Evolutionary conservation across 108 stramenopile genomes (phyloP).

Genomic region (Nitzschia sp.): DNA sequence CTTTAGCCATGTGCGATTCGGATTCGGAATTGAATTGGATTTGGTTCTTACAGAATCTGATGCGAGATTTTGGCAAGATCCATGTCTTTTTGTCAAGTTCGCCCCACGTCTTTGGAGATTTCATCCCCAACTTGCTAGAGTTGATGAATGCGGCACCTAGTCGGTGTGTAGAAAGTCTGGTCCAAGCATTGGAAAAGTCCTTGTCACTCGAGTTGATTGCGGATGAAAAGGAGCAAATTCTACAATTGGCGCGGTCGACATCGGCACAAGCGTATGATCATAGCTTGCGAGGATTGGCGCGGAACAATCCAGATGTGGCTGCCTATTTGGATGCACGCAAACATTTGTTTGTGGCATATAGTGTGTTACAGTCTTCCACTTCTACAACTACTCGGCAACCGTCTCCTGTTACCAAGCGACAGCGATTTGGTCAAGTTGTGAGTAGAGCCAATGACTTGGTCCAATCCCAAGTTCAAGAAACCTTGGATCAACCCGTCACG

Average conservation of each 20-base stretch:
- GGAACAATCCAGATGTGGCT: not conserved
- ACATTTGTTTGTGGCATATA: not conserved
- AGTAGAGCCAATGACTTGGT: not conserved
- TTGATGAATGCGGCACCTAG: not conserved
- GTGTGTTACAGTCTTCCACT: not conserved
- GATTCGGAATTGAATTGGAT: not conserved
- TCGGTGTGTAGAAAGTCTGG: not conserved
- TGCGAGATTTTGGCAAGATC: not conserved
- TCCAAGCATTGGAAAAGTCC: not conserved
- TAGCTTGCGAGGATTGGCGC: not conserved
- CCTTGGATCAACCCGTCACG: not conserved
- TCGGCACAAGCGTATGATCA: not conserved
- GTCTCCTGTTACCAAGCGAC: not conserved
- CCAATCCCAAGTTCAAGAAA: not conserved
- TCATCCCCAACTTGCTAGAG: not conserved
- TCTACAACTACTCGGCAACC: not conserved
- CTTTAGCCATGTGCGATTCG: not conserved
- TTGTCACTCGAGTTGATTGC: not conserved
- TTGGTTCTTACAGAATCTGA: not conserved
- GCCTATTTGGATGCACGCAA: not conserved
- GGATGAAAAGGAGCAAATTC: not conserved
- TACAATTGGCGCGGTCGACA: not conserved
- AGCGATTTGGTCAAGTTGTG: not conserved
- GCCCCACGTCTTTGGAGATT: not conserved
- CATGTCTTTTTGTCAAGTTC: not conserved